Conservation (phyloP, 2,329 filamentous ascomycete genomes). For the Fusarium caatingaense region DNA sequence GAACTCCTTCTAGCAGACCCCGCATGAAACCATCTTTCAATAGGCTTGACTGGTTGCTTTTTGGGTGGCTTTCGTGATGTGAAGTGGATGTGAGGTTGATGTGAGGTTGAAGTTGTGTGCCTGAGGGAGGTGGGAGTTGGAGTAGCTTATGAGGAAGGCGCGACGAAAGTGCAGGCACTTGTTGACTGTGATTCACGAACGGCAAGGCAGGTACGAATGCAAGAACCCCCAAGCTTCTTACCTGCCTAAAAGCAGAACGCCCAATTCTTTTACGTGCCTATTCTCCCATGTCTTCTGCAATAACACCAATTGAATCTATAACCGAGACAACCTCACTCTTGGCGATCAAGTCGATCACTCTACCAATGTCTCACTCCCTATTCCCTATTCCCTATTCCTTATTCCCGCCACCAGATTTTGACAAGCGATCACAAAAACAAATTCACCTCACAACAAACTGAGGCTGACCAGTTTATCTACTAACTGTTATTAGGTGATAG, state of each 20-base stretch:
- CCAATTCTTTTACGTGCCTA: not conserved
- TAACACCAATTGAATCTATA: not conserved
- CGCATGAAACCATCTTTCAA: constrained; percentile 35
- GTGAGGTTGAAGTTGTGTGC: not conserved
- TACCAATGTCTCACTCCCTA: not conserved
- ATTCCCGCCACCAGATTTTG: not conserved
- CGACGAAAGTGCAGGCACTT: not conserved
- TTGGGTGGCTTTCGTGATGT: not conserved
- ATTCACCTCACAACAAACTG: not conserved
- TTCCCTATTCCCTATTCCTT: not conserved
- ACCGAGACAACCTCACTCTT: not conserved
- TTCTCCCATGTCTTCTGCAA: not conserved
- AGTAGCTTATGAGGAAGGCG: not conserved
- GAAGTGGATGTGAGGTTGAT: not conserved
- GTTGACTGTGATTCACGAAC: not conserved
- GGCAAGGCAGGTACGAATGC: not conserved
- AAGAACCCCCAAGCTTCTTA: not conserved
- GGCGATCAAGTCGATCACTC: not conserved
- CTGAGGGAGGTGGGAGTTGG: not conserved
- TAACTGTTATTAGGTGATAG: not conserved
- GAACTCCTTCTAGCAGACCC: constrained; percentile 44
- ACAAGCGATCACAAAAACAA: not conserved
- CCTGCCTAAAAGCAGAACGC: not conserved
- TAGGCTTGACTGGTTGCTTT: rapidly evolving
- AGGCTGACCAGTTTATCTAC: constrained; percentile 4